Conservation (phyloP, 768 basidiomycete genomes). For the Termitomyces sp. region DNA sequence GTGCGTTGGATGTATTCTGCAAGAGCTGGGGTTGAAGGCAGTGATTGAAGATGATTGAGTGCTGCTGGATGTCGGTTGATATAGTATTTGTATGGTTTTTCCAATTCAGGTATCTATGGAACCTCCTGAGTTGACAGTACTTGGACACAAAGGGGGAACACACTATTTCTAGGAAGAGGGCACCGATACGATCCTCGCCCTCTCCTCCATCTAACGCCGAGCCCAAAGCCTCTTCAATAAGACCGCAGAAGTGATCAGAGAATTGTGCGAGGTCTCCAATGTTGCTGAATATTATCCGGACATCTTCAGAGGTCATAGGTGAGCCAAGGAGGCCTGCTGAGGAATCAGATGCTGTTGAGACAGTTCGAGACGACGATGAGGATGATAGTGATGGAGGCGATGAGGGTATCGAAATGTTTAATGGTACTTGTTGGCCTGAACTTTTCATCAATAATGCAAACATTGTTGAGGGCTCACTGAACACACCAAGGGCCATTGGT, state of each 20-base stretch:
- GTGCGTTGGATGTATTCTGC: slow-evolving; percentile 65
- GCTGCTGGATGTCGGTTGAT: slow-evolving; percentile 79
- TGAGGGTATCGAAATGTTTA: slow-evolving; percentile 21
- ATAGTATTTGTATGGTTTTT: slow-evolving; percentile 72
- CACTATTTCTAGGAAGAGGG: slow-evolving; percentile 66
- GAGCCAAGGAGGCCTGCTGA: slow-evolving; percentile 35
- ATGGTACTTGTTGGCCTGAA: slow-evolving; percentile 29
- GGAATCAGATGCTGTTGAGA: slow-evolving; percentile 49
- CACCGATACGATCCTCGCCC: slow-evolving; percentile 69
- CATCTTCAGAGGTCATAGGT: slow-evolving; percentile 72
- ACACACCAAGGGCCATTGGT: slow-evolving; percentile 70
- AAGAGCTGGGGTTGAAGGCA: slow-evolving; percentile 51
- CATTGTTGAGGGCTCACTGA: neutral
- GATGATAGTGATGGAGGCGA: slow-evolving; percentile 50
- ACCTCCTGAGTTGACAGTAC: slow-evolving; percentile 7
- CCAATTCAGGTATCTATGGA: slow-evolving; percentile 61
- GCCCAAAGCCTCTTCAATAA: slow-evolving; percentile 65
- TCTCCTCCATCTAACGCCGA: slow-evolving; percentile 55
- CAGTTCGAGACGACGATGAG: slow-evolving; percentile 44
- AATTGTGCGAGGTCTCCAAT: slow-evolving; percentile 72
- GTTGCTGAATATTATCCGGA: slow-evolving; percentile 72
- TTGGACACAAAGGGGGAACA: slow-evolving; percentile 6
- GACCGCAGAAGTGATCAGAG: slow-evolving; percentile 61
- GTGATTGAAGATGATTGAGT: slow-evolving; percentile 54
- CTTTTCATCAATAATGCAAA: slow-evolving; percentile 2